These are phyloP conservation scores for Emergomyces africanus DNA, from an alignment of 2,329 filamentous ascomycete species.

Conservation along the genomic window DNA sequence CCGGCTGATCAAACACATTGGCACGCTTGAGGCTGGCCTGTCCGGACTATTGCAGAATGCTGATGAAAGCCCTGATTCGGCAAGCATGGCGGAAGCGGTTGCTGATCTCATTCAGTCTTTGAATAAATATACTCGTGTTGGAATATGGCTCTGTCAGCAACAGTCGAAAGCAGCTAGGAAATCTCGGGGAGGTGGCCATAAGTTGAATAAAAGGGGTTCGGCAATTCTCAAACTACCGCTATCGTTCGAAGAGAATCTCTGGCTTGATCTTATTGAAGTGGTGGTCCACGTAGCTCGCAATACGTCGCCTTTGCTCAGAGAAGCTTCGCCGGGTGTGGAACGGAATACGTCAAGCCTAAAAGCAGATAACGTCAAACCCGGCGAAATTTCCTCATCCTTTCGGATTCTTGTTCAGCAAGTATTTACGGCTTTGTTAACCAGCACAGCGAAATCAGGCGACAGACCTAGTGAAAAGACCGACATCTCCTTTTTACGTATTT, in stretches of 20 bases:
- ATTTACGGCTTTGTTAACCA: constrained; percentile 73
- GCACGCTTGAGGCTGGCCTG: constrained; percentile 65
- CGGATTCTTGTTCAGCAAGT: constrained; percentile 76
- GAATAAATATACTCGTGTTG: constrained; percentile 82
- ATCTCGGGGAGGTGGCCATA: constrained; percentile 16
- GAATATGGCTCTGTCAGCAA: constrained; percentile 88
- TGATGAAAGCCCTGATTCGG: constrained; percentile 42
- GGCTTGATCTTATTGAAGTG: constrained; percentile 53
- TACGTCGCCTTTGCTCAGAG: constrained; percentile 34
- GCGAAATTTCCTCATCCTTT: constrained; percentile 52
- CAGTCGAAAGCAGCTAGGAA: constrained; percentile 52
- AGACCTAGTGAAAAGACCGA: constrained; percentile 34
- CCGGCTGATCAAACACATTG: constrained; percentile 67
- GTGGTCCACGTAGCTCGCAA: constrained; percentile 52
- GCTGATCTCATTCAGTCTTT: constrained; percentile 64
- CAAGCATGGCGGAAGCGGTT: constrained; percentile 51
- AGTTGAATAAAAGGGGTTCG: constrained; percentile 23
- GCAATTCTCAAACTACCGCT: constrained; percentile 43
- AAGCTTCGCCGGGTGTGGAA: background rate
- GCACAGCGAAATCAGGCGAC: constrained; percentile 27
- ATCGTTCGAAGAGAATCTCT: constrained; percentile 48
- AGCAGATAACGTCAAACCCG: background rate
- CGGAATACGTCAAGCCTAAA: background rate
- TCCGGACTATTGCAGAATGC: constrained; percentile 57
- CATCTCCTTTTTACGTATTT: constrained; percentile 72